Base-by-base conservation (phyloP, 805 yeast species). In the Maudiozyma saulgeensis region DNA sequence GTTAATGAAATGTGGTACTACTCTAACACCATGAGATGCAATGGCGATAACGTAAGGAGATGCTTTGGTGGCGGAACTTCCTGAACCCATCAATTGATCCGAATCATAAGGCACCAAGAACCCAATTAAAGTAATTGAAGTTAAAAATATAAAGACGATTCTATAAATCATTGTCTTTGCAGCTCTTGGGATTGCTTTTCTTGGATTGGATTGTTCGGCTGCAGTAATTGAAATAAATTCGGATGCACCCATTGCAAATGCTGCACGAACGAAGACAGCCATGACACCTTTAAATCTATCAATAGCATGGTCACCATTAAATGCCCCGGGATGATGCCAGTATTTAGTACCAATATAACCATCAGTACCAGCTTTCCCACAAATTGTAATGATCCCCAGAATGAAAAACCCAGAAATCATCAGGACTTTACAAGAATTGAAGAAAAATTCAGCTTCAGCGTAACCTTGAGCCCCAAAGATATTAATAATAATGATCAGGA, bases 41-140 rank as follows among this genome's bases (percentile, higher is more conserved):
- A 83, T 75, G 32, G 90, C 88, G 65, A 84, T 77, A 57, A 84
- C 90, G 61, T 83, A 84, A 37, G 91, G 91, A 18, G 90, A 84
- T 19, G 86, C 82, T 34, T 66, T 67, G n/a, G 81, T 66, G 55
- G 76, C 79, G 26, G 68, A 67, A 43, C 76, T 70, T 16, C 69
- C 61, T 1, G 75, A 58, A 44, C 81, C 81, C 57, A 73, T 64
- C 50, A 80, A 66, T 56, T 78, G 69, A 6, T 68, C 63, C 54
- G 80, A 75, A 62, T 70, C 67, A 66, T 75, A 80, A 45, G 88
- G 87, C 45, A 81, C 84, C 25, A 80, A 65, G 56, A 80, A 69
- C 45, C 84, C 82, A 57, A 81, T 62, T 57, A 81, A 64, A 44
- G 76, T 66, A 45, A 80, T 68, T 9, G 81, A 73, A 16, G 77